phyloP scores from a whole-genome alignment of 805 yeast species.

The Lipomyces kockii region DNA sequence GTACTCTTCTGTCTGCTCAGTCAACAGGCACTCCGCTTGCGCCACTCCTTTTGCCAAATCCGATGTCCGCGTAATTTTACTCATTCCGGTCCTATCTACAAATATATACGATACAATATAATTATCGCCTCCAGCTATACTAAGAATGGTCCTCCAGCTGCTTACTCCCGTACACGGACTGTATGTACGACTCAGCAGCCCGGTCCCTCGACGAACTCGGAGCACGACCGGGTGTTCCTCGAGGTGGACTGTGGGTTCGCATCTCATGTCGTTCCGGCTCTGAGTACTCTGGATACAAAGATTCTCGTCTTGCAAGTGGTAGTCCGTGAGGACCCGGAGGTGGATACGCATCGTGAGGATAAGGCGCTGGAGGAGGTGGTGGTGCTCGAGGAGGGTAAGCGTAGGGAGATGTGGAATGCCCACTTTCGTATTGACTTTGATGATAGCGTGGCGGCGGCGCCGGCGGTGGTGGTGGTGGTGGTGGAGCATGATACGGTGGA shows the following conservation, averaged over 20 bases:
- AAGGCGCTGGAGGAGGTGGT: slow-evolving; percentile 2
- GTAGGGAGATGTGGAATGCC: background rate
- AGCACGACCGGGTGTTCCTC: background rate
- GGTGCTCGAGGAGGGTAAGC: background rate
- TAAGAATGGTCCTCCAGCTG: background rate
- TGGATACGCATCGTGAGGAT: background rate
- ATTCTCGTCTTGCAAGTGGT: background rate
- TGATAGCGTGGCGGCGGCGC: too few species aligned
- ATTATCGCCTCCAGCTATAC: background rate
- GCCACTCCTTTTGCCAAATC: background rate
- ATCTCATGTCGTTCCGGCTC: background rate
- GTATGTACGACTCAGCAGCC: background rate
- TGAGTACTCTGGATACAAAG: background rate
- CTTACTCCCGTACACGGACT: background rate
- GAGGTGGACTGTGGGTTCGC: background rate
- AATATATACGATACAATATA: background rate
- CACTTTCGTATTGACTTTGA: background rate
- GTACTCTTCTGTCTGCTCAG: background rate
- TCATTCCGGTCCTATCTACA: background rate
- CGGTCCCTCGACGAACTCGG: background rate
- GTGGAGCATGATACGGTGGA: background rate
- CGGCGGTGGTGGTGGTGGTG: background rate
- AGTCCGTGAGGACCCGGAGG: background rate
- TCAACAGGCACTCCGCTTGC: background rate
- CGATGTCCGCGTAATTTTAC: background rate